Percentiles rank a stretch among this genome's conserved stretches.
Conservation (phyloP, 495 filamentous ascomycete genomes). For the Evernia prunastri region DNA sequence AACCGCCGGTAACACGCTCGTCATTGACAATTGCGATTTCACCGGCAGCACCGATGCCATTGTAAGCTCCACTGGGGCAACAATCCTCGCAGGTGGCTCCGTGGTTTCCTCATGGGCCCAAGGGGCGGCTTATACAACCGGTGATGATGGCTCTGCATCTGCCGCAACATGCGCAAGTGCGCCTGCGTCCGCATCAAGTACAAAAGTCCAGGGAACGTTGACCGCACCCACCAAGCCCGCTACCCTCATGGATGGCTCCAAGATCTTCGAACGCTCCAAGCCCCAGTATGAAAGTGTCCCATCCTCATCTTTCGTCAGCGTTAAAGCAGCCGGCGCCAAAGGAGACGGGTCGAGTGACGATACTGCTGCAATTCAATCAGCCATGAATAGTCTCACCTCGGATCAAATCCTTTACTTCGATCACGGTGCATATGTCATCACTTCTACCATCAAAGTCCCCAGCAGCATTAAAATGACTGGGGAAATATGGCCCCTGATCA, state of each 20-base stretch:
- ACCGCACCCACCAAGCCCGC: constrained; percentile 49
- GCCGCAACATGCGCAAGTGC: constrained; percentile 19
- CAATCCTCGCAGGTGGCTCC: constrained; percentile 63
- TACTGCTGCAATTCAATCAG: constrained; percentile 59
- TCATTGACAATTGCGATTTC: constrained; percentile 86
- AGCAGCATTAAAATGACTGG: constrained; percentile 74
- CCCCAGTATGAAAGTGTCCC: constrained; percentile 65
- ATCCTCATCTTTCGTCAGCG: constrained; percentile 59
- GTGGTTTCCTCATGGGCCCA: constrained; percentile 68
- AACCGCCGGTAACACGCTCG: constrained; percentile 65
- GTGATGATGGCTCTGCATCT: constrained; percentile 28
- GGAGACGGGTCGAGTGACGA: constrained; percentile 65
- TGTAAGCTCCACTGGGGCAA: constrained; percentile 43
- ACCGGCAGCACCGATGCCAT: constrained; percentile 50
- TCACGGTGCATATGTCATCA: constrained; percentile 82
- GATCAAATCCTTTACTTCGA: constrained; percentile 83
- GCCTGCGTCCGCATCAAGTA: constrained; percentile 22
- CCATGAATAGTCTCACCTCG: constrained; percentile 54
- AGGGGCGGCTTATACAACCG: constrained; percentile 57
- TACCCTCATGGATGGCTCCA: constrained; percentile 44
- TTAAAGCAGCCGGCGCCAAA: constrained; percentile 69
- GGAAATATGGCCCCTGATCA: constrained; percentile 83
- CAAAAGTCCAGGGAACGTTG: constrained; percentile 32
- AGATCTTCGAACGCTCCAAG: constrained; percentile 59
- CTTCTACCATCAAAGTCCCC: constrained; percentile 76